These are phyloP conservation scores for Kodamaea leandrae DNA, from an alignment of 805 yeast species.

Conservation along the genomic window DNA sequence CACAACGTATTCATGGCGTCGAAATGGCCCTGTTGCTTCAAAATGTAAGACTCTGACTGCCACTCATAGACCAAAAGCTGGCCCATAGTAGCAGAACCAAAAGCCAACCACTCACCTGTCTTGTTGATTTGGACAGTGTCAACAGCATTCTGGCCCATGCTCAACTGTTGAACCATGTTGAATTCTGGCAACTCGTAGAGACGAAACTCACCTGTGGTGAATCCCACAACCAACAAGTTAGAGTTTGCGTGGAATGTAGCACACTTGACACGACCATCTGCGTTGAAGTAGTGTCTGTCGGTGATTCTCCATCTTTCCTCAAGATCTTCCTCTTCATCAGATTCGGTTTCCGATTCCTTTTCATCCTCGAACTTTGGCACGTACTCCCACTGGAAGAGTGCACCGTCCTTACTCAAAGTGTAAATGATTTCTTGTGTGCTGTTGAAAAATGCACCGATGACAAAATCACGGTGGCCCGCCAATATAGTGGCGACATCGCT, in stretches of 20 bases:
- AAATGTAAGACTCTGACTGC: constrained; percentile 94
- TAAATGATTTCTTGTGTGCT: constrained; percentile 86
- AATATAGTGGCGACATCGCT: constrained; percentile 75
- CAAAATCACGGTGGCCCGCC: constrained; percentile 91
- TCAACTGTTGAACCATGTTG: constrained; percentile 75
- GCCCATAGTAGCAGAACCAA: constrained; percentile 89
- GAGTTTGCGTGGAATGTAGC: constrained; percentile 76
- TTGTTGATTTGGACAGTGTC: constrained; percentile 76
- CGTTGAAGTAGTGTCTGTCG: constrained; percentile 69
- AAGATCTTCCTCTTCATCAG: constrained; percentile 33
- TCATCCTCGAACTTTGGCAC: constrained; percentile 52
- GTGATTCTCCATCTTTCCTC: constrained; percentile 77
- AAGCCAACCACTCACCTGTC: constrained; percentile 95
- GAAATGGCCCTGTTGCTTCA: constrained; percentile 96
- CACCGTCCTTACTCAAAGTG: constrained; percentile 93
- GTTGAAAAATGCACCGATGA: constrained; percentile 82
- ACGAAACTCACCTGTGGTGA: constrained; percentile 85
- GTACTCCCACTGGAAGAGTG: constrained; percentile 89
- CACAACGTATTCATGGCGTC: constrained; percentile 81
- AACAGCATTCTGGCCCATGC: constrained; percentile 89
- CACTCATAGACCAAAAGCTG: constrained; percentile 96
- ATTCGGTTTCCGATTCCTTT: constrained; percentile 42
- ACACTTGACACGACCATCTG: constrained; percentile 71
- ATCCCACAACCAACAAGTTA: constrained; percentile 82
- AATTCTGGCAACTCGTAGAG: constrained; percentile 84